Evolutionary conservation across 2,329 filamentous ascomycete genomes (phyloP).

Genomic region (Lecanicillium sp.): DNA sequence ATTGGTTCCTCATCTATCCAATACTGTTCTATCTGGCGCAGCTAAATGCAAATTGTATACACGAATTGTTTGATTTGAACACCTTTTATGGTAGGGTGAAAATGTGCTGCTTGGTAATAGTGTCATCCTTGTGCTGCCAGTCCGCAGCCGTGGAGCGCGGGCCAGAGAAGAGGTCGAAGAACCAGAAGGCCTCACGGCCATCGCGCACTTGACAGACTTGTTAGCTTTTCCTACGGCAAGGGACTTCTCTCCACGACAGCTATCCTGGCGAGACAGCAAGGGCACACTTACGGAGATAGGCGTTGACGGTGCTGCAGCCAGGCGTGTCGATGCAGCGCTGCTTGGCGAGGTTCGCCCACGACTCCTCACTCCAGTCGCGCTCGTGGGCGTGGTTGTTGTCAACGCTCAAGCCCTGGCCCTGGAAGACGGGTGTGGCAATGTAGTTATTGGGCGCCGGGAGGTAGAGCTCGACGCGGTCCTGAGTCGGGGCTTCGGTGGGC

Average conservation of each 20-base stretch:
- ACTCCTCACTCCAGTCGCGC: constrained; percentile 2
- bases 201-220: no score
- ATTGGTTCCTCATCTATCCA: not conserved
- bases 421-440: not conserved
- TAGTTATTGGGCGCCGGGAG: constrained; percentile 5
- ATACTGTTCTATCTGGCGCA: not conserved
- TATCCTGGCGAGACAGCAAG: not conserved
- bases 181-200: not conserved
- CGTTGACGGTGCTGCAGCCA: constrained; percentile 1
- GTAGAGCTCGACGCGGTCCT: not conserved
- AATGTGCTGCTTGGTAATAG: constrained; percentile 4
- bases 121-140: not conserved
- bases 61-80: no score
- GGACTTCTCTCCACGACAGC: not conserved
- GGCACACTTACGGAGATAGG: constrained; percentile 3
- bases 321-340: not conserved
- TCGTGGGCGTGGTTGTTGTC: not conserved
- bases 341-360: not conserved
- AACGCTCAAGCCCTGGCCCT: not conserved
- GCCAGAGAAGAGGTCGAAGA: constrained; percentile 1
- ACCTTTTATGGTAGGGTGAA: no score
- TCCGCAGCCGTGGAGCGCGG: not conserved
- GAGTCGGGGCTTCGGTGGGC: not conserved
- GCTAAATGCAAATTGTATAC: constrained; percentile 22
- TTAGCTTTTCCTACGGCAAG: not conserved